These are phyloP conservation scores for Neurospora sublineolata DNA, from an alignment of 495 filamentous ascomycete species.

Conservation along the genomic window DNA sequence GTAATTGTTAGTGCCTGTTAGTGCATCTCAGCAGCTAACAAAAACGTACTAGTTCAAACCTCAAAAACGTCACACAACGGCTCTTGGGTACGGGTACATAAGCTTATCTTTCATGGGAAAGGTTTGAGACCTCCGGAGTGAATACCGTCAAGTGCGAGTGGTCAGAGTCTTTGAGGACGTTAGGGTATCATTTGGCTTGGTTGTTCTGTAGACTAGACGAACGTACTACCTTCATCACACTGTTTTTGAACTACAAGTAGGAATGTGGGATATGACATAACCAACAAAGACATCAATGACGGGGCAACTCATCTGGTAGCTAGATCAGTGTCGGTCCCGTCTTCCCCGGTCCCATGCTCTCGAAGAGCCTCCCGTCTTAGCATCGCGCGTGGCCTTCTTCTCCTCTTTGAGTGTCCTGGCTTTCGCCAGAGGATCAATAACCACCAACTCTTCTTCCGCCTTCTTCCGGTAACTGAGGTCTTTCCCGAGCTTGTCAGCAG, in stretches of 20 bases:
- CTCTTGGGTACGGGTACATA: neutral
- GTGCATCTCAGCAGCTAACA: neutral
- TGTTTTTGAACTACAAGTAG: neutral
- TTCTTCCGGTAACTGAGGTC: conserved; percentile 82
- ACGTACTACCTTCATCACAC: neutral
- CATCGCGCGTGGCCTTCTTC: conserved; percentile 41
- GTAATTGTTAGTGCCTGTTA: neutral
- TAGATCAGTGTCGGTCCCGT: neutral
- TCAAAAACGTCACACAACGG: neutral
- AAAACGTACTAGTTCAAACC: neutral
- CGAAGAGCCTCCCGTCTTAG: conserved; percentile 36
- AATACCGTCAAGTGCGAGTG: neutral
- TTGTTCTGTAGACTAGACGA: neutral
- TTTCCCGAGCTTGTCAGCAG: conserved; percentile 82
- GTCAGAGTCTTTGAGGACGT: neutral
- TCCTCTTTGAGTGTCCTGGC: conserved; percentile 59
- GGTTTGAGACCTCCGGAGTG: neutral
- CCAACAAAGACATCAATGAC: neutral
- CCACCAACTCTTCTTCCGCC: conserved; percentile 78
- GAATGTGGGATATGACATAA: neutral
- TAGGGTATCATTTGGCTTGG: neutral
- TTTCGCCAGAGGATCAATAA: conserved; percentile 88
- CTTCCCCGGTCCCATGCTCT: conserved; percentile 37
- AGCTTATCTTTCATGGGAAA: neutral
- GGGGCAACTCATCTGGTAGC: neutral